Evolutionary conservation across 805 yeast genomes (phyloP).

Genomic region (Candida ponderosae): DNA sequence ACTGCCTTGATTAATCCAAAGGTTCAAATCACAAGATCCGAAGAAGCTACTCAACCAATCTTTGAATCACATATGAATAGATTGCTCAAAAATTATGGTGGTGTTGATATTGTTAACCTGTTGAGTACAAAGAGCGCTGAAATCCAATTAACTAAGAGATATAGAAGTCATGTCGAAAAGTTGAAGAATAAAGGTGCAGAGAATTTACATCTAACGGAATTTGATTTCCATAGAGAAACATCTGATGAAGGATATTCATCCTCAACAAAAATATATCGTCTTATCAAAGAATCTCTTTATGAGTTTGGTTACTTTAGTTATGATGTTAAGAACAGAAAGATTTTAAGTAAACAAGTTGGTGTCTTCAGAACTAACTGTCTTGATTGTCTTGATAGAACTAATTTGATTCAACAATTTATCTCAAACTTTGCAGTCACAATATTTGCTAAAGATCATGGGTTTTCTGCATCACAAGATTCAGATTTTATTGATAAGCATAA

Average conservation of each 20-base stretch:
- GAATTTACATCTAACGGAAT: slow-evolving; percentile 59
- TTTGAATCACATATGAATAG: slow-evolving; percentile 75
- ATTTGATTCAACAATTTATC: slow-evolving; percentile 77
- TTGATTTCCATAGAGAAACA: slow-evolving; percentile 92
- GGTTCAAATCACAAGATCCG: slow-evolving; percentile 78
- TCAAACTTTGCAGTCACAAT: slow-evolving; percentile 63
- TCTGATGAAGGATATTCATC: slow-evolving; percentile 85
- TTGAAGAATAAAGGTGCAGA: slow-evolving; percentile 24
- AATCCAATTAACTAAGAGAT: slow-evolving; percentile 59
- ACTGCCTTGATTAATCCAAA: slow-evolving; percentile 86
- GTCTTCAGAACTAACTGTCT: slow-evolving; percentile 89
- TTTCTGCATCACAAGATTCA: slow-evolving; percentile 29
- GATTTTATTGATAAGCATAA: slow-evolving; percentile 72
- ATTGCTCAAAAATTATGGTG: slow-evolving; percentile 70
- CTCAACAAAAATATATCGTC: slow-evolving; percentile 61
- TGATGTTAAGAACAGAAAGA: slow-evolving; percentile 47
- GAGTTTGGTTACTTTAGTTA: slow-evolving; percentile 79
- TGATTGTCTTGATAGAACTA: slow-evolving; percentile 93
- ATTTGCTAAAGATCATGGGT: slow-evolving; percentile 35
- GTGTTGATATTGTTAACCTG: slow-evolving; percentile 82
- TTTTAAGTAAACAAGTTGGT: slow-evolving; percentile 76
- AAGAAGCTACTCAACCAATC: slow-evolving; percentile 88
- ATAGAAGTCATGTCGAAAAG: slow-evolving; percentile 46
- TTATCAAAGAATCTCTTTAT: slow-evolving; percentile 56
- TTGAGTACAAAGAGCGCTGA: slow-evolving; percentile 78